Evolutionary conservation across 352 stramenopile genomes (phyloP).

Genomic region (Peronospora belbahrii): DNA sequence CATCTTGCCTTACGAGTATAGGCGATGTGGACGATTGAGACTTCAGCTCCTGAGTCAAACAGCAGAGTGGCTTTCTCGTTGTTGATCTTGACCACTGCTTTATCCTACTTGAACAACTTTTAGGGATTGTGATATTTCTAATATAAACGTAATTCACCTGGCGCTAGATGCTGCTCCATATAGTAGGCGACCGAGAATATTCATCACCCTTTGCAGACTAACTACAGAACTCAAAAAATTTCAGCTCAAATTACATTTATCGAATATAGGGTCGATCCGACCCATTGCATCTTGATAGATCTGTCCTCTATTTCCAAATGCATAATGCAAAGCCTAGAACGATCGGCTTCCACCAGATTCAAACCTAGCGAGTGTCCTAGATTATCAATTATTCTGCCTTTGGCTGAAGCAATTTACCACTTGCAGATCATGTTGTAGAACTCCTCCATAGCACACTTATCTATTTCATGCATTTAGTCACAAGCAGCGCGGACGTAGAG

Average conservation of each 20-base stretch:
- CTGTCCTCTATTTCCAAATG: too few relatives aligned
- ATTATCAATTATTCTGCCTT: too few relatives aligned
- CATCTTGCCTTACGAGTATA: too few relatives aligned
- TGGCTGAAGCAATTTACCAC: too few relatives aligned
- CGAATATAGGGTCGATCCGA: conserved; percentile 4
- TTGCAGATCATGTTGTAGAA: too few relatives aligned
- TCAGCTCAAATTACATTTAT: neutral
- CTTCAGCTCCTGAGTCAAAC: conserved; percentile 17
- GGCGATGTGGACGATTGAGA: conserved; percentile 13
- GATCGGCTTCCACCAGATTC: too few relatives aligned
- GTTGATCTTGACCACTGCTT: conserved; percentile 9
- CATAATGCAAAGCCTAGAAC: too few relatives aligned
- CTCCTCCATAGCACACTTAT: too few relatives aligned
- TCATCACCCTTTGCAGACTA: too few relatives aligned
- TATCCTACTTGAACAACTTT: conserved; percentile 22
- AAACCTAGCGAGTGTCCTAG: too few relatives aligned
- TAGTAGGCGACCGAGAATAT: neutral
- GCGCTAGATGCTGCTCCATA: conserved; percentile 3
- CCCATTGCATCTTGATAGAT: neutral
- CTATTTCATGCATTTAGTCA: too few relatives aligned
- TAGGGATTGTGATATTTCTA: conserved; percentile 1
- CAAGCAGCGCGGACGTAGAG: conserved; percentile 3
- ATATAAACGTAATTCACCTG: conserved; percentile 14
- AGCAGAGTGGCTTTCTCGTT: conserved; percentile 12
- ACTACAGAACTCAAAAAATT: too few relatives aligned